Evolutionary conservation across 1,284 basidiomycete genomes (phyloP), one percentile per base, ranked within the genome.

Genomic region (Irpex lacteus): DNA sequence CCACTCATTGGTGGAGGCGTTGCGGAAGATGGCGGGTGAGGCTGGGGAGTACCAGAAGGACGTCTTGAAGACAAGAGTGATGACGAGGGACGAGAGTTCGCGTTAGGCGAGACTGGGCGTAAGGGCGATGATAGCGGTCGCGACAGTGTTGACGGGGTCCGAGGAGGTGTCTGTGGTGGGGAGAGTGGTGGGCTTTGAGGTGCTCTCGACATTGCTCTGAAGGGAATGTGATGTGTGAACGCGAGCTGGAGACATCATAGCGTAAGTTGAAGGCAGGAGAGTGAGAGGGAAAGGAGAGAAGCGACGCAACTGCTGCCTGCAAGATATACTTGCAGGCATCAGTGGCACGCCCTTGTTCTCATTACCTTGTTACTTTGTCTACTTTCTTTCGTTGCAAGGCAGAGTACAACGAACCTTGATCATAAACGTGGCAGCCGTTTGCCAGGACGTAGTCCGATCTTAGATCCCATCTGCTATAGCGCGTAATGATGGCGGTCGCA

Each of bases 81-180:
- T 11, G 54, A 56, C 50, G 67, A 53, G 19, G 55, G 52, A 1
- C 32, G 15, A 4, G 53, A 58, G 50, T 52, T 52, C 19, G 69
- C 60, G 4, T 65, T 66, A 1, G 73, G 72, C 21, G 73, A 71
- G 6, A 67, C 67, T 3, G 72, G 71, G 26, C 70, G 72, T 18
- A 74, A 69, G 6, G 73, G 72, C 3, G 74, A 74, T 15, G 70
- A 58, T 2, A 71, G 68, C 18, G 67, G 67, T 18, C 70, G 71
- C n/a, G 69, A 52, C 5, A 63, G 58, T 38, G 63, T 59, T 34
- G 50, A 53, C 34, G 26, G 26, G 4, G 26, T 26, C 3, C 26
- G 26, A 26, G 26, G 26, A 26, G 61, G 19, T 18, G 57, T 55
- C 49, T 49, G 64, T 3, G 34, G 36, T 15, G 55, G 62, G 6